Evolutionary conservation across 2,329 filamentous ascomycete species (phyloP), one percentile per base, ranked within the genome.

Genomic region (Rhynchosporium secalis): DNA sequence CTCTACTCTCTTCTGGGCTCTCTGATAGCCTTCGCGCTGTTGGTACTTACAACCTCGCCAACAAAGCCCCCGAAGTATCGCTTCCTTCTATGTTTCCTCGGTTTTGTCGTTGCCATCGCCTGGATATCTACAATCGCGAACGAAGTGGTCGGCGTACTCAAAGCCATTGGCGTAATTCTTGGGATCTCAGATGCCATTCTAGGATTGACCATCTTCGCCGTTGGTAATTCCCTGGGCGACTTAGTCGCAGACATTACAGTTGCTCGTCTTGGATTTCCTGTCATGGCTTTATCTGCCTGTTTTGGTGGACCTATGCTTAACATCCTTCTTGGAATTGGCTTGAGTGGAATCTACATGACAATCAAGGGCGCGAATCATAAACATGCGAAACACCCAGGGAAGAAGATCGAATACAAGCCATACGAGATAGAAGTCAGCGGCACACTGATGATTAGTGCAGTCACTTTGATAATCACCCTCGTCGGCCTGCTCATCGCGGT

Each of bases 291-390:
- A 46, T 93, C 91, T 40, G 95, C 95, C 4, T 99, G 95, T 74
- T 97, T 99, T 74, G 95, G 95, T n/a, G 96, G 95, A 0, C 95
- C 95, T 0, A 94, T 99, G 92, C 84, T 99, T 46, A 99, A 99
- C 71, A 99, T 99, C 66, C 79, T 99, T 0, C 84, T 99, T 3
- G 95, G 95, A 0, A 93, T 99, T 58, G 95, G 95, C n/a, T 80
- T 98, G 3, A 90, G 90, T 31, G 95, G 95, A 15, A 83, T 91
- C 45, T 96, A 93, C 74, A 95, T 97, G 83, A 93, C 91, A 61
- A 81, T 96, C 15, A 83, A 83, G 60, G 82, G 85, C 38, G 89
- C 89, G 20, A 84, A 89, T 69, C 81, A 85, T 65, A 80, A 81
- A 58, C 86, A 91, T 64, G 76, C 79, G 33, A 87, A 88, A 68